Evolutionary conservation across 2,329 filamentous ascomycete species (phyloP), one percentile per base, ranked within the genome.

Genomic region (Fusarium sp.): DNA sequence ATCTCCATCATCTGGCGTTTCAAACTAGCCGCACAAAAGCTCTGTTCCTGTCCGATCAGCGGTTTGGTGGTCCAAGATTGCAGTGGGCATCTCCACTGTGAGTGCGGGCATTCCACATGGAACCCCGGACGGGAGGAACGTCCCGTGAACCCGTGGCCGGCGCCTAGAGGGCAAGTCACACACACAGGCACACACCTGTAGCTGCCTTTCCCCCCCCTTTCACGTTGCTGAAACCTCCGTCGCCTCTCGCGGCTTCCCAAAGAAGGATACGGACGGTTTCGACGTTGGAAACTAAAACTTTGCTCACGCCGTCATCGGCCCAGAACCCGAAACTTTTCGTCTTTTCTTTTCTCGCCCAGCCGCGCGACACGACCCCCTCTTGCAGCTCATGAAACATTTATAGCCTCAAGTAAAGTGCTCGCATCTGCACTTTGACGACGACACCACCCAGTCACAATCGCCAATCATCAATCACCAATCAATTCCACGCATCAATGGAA

Each of bases 1-100:
- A 56, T 29, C 60, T 44, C 61, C 50, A 27, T 62, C 61, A n/a
- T 67, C 62, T 67, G 54, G 25, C 10, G 67, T 68, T 68, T 70
- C 40, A 50, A 64, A 64, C 5, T 27, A 58, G 27, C 55, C 29
- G 55, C 55, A 33, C 63, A 68, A 68, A 68, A 49, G 59, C 55
- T 55, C 46, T 67, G 62, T 63, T 46, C 53, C n/a, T 56, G 31
- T 31, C 20, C 29, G 14, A 56, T 42, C 40, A 60, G 42, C 49
- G 55, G 40, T 36, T 38, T 38, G 61, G 25, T 20, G 23, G 31
- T 18, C 56, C n/a, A 58, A 57, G 38, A 33, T 46, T 46, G 54
- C 54, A 44, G 54, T 57, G n/a, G 16, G 16, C 31, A 31, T 31
- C 38, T 33, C 38, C 54, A 44, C 58, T 16, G 4, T 6, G 18